Percentiles rank a stretch among this genome's conserved stretches.
Evolutionary conservation across 164 flowering plant species (phyloP).

Genomic region (Piper betle): DNA sequence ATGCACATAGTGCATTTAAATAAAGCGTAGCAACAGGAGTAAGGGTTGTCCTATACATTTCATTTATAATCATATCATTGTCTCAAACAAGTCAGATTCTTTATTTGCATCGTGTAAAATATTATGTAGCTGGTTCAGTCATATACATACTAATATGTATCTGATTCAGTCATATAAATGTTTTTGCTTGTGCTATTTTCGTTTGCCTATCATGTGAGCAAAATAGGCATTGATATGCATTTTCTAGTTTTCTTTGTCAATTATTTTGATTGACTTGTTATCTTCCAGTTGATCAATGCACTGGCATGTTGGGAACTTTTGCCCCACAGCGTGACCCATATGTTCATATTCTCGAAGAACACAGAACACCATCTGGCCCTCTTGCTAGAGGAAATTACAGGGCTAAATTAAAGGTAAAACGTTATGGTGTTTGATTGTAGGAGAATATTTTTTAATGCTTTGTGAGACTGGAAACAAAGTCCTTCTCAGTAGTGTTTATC

Average conservation of each 20-base stretch:
- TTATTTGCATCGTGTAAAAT: too few relatives aligned
- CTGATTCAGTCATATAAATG: too few relatives aligned
- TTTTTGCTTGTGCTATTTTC: too few relatives aligned
- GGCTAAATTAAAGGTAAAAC: conserved; percentile 52
- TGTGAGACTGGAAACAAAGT: too few relatives aligned
- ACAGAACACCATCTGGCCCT: conserved; percentile 63
- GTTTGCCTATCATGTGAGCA: neutral
- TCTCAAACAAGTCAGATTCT: too few relatives aligned
- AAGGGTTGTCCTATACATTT: too few relatives aligned
- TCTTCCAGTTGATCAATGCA: conserved; percentile 53
- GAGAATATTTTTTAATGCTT: neutral
- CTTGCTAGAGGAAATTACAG: conserved; percentile 61
- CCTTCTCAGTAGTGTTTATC: neutral
- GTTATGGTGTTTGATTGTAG: neutral
- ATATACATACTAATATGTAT: too few relatives aligned
- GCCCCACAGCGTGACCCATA: conserved; percentile 62
- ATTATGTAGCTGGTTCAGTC: too few relatives aligned
- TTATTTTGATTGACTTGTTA: conserved; percentile 2
- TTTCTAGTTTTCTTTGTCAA: neutral
- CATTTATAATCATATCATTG: too few relatives aligned
- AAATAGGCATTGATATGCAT: neutral
- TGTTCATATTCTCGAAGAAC: conserved; percentile 44
- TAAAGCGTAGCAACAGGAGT: too few relatives aligned
- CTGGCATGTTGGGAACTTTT: conserved; percentile 82
- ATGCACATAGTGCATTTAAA: too few relatives aligned